phyloP scores from a whole-genome alignment of 257 asterid genomes.

The Ilex asprella region DNA sequence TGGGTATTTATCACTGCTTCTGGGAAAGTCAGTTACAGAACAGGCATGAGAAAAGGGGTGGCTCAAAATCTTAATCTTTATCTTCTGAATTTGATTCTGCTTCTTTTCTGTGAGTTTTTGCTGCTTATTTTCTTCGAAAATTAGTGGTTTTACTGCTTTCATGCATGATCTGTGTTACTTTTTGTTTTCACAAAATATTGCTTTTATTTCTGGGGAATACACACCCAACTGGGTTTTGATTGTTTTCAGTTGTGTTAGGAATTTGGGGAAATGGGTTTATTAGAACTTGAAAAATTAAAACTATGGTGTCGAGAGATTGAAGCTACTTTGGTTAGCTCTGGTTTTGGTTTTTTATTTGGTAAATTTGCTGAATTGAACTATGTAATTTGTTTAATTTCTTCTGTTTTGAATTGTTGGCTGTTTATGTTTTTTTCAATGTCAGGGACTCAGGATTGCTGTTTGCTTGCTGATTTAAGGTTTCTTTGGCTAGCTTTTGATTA shows the following conservation, averaged over 20 bases:
- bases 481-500: too few species aligned
- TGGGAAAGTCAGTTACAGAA: conserved; percentile 21
- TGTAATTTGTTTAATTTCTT: neutral
- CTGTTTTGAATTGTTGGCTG: neutral
- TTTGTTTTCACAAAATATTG: neutral
- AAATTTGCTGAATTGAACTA: neutral
- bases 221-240: conserved; percentile 3
- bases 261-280: conserved; percentile 2
- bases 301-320: neutral
- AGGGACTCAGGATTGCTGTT: neutral
- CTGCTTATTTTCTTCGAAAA: conserved; percentile 2
- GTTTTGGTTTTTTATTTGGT: neutral
- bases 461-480: neutral
- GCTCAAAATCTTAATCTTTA: conserved; percentile 27
- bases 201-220: neutral
- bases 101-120: conserved; percentile 46
- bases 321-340: neutral
- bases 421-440: neutral
- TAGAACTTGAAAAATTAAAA: neutral
- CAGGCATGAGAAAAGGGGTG: conserved; percentile 41
- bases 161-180: conserved; percentile 19
- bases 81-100: conserved; percentile 29
- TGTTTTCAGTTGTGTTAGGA: conserved; percentile 14
- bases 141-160: conserved; percentile 10
- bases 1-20: conserved; percentile 12